Percentiles rank a stretch among this genome's conserved stretches.
Conservation (phyloP, 2,329 filamentous ascomycete genomes). For the Xylariaceae sp. region DNA sequence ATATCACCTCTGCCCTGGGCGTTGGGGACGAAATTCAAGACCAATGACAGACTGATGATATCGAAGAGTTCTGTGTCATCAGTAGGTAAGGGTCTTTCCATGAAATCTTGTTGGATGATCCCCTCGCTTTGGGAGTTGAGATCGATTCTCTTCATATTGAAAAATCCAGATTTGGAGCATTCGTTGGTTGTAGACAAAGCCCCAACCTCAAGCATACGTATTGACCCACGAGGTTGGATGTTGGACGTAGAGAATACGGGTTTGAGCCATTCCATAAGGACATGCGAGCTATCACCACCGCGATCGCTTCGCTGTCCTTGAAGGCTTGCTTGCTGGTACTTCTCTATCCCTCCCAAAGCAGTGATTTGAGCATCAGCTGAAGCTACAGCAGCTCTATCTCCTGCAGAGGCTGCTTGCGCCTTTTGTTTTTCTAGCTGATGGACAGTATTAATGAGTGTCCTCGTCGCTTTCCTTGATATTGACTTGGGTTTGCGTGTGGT, state of each 20-base stretch:
- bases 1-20: constrained; percentile 73
- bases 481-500: constrained; percentile 48
- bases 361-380: constrained; percentile 51
- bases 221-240: constrained; percentile 18
- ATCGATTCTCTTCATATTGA: constrained; percentile 81
- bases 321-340: constrained; percentile 65
- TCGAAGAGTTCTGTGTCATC: constrained; percentile 67
- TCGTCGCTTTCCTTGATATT: constrained; percentile 62
- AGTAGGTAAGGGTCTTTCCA: constrained; percentile 73
- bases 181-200: constrained; percentile 80
- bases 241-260: constrained; percentile 28
- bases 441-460: constrained; percentile 60
- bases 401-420: constrained; percentile 50
- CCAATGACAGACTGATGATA: constrained; percentile 84
- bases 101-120: constrained; percentile 89
- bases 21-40: constrained; percentile 90
- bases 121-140: constrained; percentile 78
- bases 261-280: constrained; percentile 61
- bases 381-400: constrained; percentile 46
- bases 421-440: constrained; percentile 63
- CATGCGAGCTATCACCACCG: constrained; percentile 62
- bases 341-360: constrained; percentile 56
- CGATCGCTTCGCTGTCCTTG: constrained; percentile 63
- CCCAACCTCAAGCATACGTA: constrained; percentile 82
- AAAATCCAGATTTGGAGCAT: constrained; percentile 67